Conservation (phyloP, 257 asterid species). For the Fraxinus quadrangulata region DNA sequence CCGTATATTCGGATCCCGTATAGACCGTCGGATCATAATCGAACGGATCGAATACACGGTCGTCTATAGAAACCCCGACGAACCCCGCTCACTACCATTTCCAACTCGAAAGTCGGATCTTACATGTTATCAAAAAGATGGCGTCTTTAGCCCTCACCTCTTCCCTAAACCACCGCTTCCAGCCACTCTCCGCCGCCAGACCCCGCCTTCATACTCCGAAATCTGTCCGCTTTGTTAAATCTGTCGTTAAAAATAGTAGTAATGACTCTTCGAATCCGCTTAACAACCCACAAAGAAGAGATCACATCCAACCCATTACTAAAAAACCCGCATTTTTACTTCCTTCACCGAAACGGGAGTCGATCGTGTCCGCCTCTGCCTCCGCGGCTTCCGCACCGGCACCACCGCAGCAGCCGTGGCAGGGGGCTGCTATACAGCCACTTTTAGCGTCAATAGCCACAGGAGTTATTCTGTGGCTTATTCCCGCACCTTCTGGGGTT, state of each 20-base stretch:
- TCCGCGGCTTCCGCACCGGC: conserved; percentile 33
- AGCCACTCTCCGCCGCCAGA: conserved; percentile 20
- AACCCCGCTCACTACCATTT: conserved; percentile 7
- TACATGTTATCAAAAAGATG: conserved; percentile 28
- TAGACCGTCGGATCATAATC: conserved; percentile 9
- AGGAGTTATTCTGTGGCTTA: conserved; percentile 72
- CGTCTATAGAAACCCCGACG: background rate
- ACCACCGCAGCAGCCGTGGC: conserved; percentile 59
- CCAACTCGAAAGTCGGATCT: conserved; percentile 12
- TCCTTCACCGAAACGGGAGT: conserved; percentile 24
- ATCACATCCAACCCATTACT: conserved; percentile 24
- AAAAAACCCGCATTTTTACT: conserved; percentile 22
- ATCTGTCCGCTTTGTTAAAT: background rate
- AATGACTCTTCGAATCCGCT: conserved; percentile 18
- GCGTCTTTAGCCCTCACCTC: conserved; percentile 43
- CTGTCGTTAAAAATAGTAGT: conserved; percentile 5
- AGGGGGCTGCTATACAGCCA: conserved; percentile 84
- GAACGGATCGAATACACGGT: conserved; percentile 6
- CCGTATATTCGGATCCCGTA: conserved; percentile 33
- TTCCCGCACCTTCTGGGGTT: conserved; percentile 85
- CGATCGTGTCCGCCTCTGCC: conserved; percentile 36
- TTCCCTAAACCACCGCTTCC: conserved; percentile 41
- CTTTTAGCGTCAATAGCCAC: conserved; percentile 75
- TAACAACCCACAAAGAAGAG: background rate
- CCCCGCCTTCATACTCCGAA: conserved; percentile 3